phyloP scores from a whole-genome alignment of 2,329 filamentous ascomycete species.

The Septoria linicola region DNA sequence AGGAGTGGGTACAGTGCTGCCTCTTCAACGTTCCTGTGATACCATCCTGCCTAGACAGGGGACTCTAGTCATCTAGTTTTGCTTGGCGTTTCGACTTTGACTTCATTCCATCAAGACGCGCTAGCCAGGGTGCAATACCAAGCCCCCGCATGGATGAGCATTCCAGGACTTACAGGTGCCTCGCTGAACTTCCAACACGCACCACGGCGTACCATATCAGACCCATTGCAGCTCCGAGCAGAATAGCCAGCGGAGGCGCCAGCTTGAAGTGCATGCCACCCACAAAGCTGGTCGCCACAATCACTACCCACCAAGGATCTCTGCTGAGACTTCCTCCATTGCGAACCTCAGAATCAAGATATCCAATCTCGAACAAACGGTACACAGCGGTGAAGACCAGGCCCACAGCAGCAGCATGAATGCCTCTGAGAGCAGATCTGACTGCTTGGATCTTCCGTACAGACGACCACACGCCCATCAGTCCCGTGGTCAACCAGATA shows the following conservation, averaged over 20 bases:
- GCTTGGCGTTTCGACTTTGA: no score
- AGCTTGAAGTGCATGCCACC: constrained; percentile 44
- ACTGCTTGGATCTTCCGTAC: constrained; percentile 40
- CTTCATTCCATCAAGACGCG: no score
- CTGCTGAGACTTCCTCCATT: constrained; percentile 40
- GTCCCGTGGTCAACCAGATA: constrained; percentile 39
- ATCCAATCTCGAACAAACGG: constrained; percentile 47
- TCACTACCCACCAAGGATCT: constrained; percentile 50
- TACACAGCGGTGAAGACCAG: constrained; percentile 49
- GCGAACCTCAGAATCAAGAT: constrained; percentile 40
- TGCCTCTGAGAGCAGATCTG: constrained; percentile 39
- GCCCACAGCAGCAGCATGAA: constrained; percentile 46
- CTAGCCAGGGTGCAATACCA: no score
- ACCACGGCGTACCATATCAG: constrained; percentile 42
- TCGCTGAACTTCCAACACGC: no score
- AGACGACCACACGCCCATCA: constrained; percentile 42
- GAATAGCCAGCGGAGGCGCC: constrained; percentile 42
- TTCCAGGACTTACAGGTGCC: no score
- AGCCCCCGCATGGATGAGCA: no score
- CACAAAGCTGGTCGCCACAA: constrained; percentile 43
- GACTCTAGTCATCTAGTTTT: no score
- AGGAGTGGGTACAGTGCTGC: no score
- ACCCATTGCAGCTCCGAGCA: constrained; percentile 42
- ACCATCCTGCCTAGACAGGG: no score
- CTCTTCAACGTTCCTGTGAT: no score